Percentiles rank a stretch among this genome's conserved stretches.
Evolutionary conservation across 2,329 filamentous ascomycete genomes (phyloP).

Genomic region (Penicillium freii): DNA sequence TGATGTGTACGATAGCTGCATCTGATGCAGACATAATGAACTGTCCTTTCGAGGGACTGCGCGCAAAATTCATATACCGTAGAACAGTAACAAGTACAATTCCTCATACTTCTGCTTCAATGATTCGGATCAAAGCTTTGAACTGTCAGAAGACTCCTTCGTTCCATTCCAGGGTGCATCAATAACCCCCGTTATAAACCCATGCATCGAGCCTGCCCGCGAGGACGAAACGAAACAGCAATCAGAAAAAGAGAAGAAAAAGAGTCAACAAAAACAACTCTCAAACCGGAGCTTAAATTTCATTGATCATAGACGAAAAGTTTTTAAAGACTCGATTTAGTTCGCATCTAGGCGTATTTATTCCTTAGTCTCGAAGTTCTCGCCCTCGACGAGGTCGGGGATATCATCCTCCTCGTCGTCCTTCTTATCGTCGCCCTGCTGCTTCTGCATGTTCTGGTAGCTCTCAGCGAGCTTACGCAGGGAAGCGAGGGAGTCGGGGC

Average conservation of each 20-base stretch:
- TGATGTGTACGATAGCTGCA: constrained; percentile 19
- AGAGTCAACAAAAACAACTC: constrained; percentile 8
- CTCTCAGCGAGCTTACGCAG: constrained; percentile 98
- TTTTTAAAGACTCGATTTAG: constrained; percentile 15
- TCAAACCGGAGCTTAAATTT: constrained; percentile 20
- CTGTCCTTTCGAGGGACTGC: constrained; percentile 1
- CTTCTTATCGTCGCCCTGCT: constrained; percentile 72
- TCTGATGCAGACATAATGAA: constrained; percentile 17
- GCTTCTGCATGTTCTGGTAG: constrained; percentile 99
- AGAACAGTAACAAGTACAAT: neutral
- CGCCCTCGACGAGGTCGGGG: constrained; percentile 91
- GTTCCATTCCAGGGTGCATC: neutral
- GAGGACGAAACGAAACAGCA: neutral
- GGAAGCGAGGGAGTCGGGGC: constrained; percentile 94
- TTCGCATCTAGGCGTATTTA: constrained; percentile 49
- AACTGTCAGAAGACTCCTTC: neutral
- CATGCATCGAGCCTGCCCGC: neutral
- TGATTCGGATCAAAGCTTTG: neutral
- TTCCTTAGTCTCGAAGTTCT: constrained; percentile 98
- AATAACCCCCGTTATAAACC: neutral
- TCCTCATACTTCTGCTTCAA: neutral
- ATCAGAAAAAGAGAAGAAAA: neutral
- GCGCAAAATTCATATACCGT: neutral
- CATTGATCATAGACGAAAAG: constrained; percentile 23
- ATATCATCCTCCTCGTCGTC: constrained; percentile 83